Conservation (phyloP, 331 rosid species). For the Quercus phellos region DNA sequence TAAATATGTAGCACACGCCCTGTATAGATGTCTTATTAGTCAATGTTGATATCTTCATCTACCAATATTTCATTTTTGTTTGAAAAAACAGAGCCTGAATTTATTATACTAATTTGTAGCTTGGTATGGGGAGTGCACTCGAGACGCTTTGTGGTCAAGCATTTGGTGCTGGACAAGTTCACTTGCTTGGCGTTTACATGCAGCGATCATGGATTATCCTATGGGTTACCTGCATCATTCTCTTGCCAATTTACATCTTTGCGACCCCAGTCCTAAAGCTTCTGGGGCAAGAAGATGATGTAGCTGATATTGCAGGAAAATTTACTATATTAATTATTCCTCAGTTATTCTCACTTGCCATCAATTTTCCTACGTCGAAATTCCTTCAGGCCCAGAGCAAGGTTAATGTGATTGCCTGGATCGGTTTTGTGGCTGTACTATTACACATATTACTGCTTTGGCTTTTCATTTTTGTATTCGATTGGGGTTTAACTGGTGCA, state of each 20-base stretch:
- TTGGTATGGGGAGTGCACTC: slow-evolving; percentile 90
- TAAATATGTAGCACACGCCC: too few species aligned
- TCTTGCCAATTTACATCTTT: slow-evolving; percentile 62
- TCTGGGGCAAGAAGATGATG: slow-evolving; percentile 59
- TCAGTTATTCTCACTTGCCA: slow-evolving; percentile 56
- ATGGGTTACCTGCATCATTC: slow-evolving; percentile 28
- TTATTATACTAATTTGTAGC: slow-evolving; percentile 29
- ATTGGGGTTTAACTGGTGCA: slow-evolving; percentile 61
- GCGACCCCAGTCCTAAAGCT: slow-evolving; percentile 63
- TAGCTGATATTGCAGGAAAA: slow-evolving; percentile 62
- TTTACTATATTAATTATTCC: slow-evolving; percentile 53
- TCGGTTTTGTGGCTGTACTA: slow-evolving; percentile 49
- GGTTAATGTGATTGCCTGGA: slow-evolving; percentile 60
- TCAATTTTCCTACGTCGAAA: slow-evolving; percentile 77
- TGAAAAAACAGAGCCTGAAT: not conserved
- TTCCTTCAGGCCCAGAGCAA: slow-evolving; percentile 86
- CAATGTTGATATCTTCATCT: not conserved
- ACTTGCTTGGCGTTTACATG: slow-evolving; percentile 77
- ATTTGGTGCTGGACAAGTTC: slow-evolving; percentile 70
- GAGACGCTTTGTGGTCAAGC: slow-evolving; percentile 97
- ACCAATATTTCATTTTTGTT: not conserved
- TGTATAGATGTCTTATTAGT: not conserved
- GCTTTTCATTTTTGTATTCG: slow-evolving; percentile 49
- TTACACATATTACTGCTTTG: slow-evolving; percentile 53
- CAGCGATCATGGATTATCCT: slow-evolving; percentile 78